phyloP scores from a whole-genome alignment of 2,329 filamentous ascomycete genomes.

The Cordyceps cateniannulata region DNA sequence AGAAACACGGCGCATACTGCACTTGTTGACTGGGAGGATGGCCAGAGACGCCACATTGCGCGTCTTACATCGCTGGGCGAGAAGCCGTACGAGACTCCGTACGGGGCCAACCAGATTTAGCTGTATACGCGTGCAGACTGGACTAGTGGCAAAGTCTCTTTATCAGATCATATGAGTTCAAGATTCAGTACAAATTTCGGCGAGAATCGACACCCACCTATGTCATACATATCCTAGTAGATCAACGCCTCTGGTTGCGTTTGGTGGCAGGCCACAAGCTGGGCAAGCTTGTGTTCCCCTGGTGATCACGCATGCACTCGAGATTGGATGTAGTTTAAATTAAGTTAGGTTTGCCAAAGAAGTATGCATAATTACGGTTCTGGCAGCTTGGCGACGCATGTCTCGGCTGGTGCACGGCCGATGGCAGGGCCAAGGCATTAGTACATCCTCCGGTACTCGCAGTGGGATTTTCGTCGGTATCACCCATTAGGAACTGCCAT shows the following conservation, averaged over 20 bases:
- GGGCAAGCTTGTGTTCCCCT: not conserved
- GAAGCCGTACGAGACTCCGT: constrained; percentile 63
- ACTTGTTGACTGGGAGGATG: constrained; percentile 74
- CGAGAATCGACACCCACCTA: too few species aligned
- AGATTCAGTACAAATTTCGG: too few species aligned
- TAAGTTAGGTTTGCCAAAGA: not conserved
- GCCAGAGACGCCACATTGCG: constrained; percentile 71
- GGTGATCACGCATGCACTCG: not conserved
- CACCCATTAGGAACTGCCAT: too few species aligned
- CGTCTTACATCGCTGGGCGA: constrained; percentile 81
- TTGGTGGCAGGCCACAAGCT: too few species aligned
- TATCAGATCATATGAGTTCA: too few species aligned
- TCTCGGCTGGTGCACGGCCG: not conserved
- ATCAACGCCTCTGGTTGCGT: not conserved
- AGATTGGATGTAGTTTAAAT: not conserved
- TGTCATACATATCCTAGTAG: not conserved
- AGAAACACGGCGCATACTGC: constrained; percentile 73
- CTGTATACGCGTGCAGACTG: not conserved
- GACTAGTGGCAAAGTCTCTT: too few species aligned
- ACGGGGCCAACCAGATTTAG: constrained; percentile 10
- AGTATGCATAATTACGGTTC: not conserved
- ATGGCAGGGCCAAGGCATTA: not conserved
- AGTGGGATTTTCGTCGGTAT: too few species aligned
- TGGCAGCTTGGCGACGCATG: not conserved
- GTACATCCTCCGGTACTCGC: too few species aligned